phyloP scores from a whole-genome alignment of 306 rosid genomes.

The Sicyos baderoa region DNA sequence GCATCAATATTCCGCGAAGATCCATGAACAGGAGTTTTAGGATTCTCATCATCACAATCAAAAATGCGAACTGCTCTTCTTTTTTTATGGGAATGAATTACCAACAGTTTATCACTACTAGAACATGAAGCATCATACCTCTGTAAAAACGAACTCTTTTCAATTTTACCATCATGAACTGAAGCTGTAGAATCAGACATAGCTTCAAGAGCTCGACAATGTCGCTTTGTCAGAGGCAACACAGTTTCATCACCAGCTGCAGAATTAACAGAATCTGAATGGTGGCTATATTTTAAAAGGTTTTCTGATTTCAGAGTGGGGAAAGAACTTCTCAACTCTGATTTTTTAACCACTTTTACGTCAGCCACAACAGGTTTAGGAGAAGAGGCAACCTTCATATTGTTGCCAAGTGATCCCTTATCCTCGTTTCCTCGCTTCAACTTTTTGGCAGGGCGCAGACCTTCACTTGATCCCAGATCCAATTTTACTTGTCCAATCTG shows the following conservation, averaged over 20 bases:
- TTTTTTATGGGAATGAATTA: slow-evolving; percentile 40
- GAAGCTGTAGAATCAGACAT: slow-evolving; percentile 41
- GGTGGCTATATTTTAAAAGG: slow-evolving; percentile 29
- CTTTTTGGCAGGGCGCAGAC: slow-evolving; percentile 49
- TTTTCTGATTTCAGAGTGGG: slow-evolving; percentile 52
- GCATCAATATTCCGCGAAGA: slow-evolving; percentile 46
- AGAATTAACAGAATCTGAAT: slow-evolving; percentile 34
- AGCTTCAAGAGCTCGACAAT: slow-evolving; percentile 39
- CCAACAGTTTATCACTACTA: slow-evolving; percentile 26
- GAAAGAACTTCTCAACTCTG: slow-evolving; percentile 39
- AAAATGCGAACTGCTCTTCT: slow-evolving; percentile 79
- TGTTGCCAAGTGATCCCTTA: slow-evolving; percentile 35
- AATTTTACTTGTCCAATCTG: slow-evolving; percentile 39
- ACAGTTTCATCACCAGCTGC: slow-evolving; percentile 44
- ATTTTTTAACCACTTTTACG: slow-evolving; percentile 36
- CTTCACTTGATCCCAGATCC: slow-evolving; percentile 40
- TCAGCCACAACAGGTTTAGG: slow-evolving; percentile 38
- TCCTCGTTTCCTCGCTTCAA: slow-evolving; percentile 42
- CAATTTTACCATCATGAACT: slow-evolving; percentile 41
- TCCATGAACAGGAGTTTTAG: slow-evolving; percentile 90
- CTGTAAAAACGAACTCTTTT: slow-evolving; percentile 25
- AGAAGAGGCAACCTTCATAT: slow-evolving; percentile 32
- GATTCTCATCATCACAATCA: slow-evolving; percentile 59
- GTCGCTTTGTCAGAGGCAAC: slow-evolving; percentile 42
- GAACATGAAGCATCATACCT: slow-evolving; percentile 33